Percentiles rank a stretch among this genome's conserved stretches.
Conservation (phyloP, 2,329 filamentous ascomycete species). For the Stenocarpella maydis region DNA sequence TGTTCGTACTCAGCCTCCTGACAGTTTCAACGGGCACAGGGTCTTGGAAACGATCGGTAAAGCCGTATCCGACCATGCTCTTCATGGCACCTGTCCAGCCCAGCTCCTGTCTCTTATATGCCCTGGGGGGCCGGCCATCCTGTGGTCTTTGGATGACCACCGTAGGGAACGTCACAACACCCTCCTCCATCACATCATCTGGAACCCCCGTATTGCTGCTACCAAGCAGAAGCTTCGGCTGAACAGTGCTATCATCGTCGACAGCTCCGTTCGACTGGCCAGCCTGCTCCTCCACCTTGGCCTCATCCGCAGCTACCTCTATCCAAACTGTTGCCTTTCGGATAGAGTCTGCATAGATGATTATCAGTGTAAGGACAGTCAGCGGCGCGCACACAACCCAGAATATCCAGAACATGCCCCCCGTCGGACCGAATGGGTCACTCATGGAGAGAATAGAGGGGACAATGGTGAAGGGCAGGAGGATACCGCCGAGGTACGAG, state of each 20-base stretch:
- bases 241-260: background rate
- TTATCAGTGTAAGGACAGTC: constrained; percentile 47
- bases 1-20: background rate
- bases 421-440: constrained; percentile 53
- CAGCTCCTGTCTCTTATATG: constrained; percentile 15
- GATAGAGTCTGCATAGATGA: constrained; percentile 59
- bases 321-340: constrained; percentile 56
- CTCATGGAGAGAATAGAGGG: constrained; percentile 57
- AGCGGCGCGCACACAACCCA: constrained; percentile 54
- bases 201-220: background rate
- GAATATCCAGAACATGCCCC: constrained; percentile 55
- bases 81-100: constrained; percentile 19
- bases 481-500: constrained; percentile 58
- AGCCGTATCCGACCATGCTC: constrained; percentile 10
- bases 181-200: constrained; percentile 1
- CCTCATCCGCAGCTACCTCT: constrained; percentile 46
- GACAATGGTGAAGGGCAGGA: constrained; percentile 58
- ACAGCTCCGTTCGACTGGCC: background rate
- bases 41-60: background rate
- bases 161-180: constrained; percentile 1
- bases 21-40: background rate
- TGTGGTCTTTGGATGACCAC: constrained; percentile 13
- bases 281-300: constrained; percentile 14
- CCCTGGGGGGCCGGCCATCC: constrained; percentile 1
- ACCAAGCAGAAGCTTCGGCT: background rate